Conservation (phyloP, 305 asterid species). For the Plantago lanceolata region DNA sequence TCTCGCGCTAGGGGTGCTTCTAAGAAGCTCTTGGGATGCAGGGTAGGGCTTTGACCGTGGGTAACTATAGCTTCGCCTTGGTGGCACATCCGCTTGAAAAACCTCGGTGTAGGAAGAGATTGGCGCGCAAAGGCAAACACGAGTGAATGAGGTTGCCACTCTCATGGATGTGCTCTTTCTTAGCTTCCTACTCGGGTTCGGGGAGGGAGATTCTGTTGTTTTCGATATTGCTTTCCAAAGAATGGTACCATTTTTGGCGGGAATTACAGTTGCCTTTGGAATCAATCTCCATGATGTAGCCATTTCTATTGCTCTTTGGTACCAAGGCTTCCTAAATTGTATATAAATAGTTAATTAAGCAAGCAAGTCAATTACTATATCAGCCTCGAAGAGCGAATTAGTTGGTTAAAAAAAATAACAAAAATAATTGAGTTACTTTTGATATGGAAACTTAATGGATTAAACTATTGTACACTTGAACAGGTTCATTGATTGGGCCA, state of each 20-base stretch:
- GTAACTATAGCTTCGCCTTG: slow-evolving; percentile 70
- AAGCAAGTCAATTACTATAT: no score
- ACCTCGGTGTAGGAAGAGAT: slow-evolving; percentile 70
- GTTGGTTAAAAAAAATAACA: no score
- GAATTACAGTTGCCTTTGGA: slow-evolving; percentile 43
- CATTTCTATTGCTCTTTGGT: slow-evolving; percentile 79
- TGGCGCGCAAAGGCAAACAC: slow-evolving; percentile 75
- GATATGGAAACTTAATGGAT: no score
- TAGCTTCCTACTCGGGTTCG: slow-evolving; percentile 39
- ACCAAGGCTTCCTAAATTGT: slow-evolving; percentile 73
- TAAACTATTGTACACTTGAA: no score
- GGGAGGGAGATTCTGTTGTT: slow-evolving; percentile 31
- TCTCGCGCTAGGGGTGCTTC: slow-evolving; percentile 54
- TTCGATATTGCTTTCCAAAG: slow-evolving; percentile 54
- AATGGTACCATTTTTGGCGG: slow-evolving; percentile 33
- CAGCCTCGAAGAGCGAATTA: no score
- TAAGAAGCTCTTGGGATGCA: slow-evolving; percentile 27
- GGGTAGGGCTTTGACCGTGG: slow-evolving; percentile 45
- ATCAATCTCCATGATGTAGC: slow-evolving; percentile 59
- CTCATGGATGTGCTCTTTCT: slow-evolving; percentile 70
- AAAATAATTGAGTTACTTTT: no score
- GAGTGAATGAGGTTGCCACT: slow-evolving; percentile 64
- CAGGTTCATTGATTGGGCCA: no score
- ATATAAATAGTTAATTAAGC: no score
- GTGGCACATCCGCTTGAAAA: slow-evolving; percentile 66